These are phyloP conservation scores for Amanita jacksonii DNA, from an alignment of 768 basidiomycete species.

Conservation along the genomic window DNA sequence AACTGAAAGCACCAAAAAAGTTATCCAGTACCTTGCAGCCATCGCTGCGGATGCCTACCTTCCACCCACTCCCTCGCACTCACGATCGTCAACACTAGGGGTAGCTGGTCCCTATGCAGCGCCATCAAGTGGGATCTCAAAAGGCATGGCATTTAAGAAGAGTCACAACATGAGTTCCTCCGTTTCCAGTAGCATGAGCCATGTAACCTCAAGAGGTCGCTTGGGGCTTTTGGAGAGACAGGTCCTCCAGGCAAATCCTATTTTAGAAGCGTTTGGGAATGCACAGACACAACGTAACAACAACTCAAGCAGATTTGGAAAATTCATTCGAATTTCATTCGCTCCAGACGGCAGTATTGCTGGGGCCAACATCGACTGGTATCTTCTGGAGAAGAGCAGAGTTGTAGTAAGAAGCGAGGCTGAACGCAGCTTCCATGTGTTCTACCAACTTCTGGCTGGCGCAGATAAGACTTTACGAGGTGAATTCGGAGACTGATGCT, in stretches of 20 bases:
- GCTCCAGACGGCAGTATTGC: constrained; percentile 89
- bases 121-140: constrained; percentile 59
- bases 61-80: constrained; percentile 47
- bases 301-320: constrained; percentile 97
- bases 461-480: constrained; percentile 54
- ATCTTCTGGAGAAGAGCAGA: constrained; percentile 93
- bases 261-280: constrained; percentile 96
- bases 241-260: constrained; percentile 95
- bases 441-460: constrained; percentile 90
- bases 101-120: constrained; percentile 43
- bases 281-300: constrained; percentile 98
- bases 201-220: constrained; percentile 56
- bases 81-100: constrained; percentile 54
- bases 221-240: constrained; percentile 90
- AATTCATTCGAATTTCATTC: constrained; percentile 95
- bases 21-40: constrained; percentile 97
- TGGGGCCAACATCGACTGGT: constrained; percentile 99
- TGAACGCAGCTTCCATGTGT: constrained; percentile 93
- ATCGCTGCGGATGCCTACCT: constrained; percentile 79
- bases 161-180: constrained; percentile 39
- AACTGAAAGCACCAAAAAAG: constrained; percentile 98
- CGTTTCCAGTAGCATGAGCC: constrained; percentile 30
- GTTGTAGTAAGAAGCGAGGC: constrained; percentile 83
- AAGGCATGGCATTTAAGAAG: constrained; percentile 51
- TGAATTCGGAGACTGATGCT: constrained; percentile 21